A percentile compares a stretch with the other conserved stretches of the same genome.
These are phyloP conservation scores for Halophytophthora polymorphica DNA, from an alignment of 352 stramenopile genomes.

Conservation along the genomic window DNA sequence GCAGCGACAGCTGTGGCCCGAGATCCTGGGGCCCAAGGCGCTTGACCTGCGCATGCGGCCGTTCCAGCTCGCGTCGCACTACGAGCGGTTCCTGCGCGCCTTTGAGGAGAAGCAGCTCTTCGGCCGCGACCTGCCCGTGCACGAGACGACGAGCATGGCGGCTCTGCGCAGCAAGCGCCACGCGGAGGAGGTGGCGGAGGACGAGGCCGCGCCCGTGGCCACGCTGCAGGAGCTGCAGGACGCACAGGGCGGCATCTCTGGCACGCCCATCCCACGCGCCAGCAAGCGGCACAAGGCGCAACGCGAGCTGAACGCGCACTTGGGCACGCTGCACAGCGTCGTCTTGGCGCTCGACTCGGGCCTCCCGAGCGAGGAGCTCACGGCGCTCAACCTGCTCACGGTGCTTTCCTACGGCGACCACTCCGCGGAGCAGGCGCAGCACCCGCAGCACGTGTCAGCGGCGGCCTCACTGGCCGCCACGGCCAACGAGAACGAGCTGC, in stretches of 20 bases:
- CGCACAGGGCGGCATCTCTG: slow-evolving; percentile 49
- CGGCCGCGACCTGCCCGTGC: slow-evolving; percentile 43
- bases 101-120: slow-evolving; percentile 84
- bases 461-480: slow-evolving; percentile 11
- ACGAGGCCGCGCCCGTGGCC: slow-evolving; percentile 42
- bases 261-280: slow-evolving; percentile 55
- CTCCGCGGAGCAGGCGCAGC: slow-evolving; percentile 5
- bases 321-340: slow-evolving; percentile 64
- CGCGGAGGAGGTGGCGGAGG: slow-evolving; percentile 6
- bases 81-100: slow-evolving; percentile 45
- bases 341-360: slow-evolving; percentile 72
- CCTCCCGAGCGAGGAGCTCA: slow-evolving; percentile 46
- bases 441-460: slow-evolving; percentile 25
- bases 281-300: slow-evolving; percentile 72
- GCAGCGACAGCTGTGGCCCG: slow-evolving; percentile 49
- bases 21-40: slow-evolving; percentile 40
- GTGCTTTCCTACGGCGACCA: slow-evolving; percentile 58
- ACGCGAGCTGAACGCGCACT: slow-evolving; percentile 32
- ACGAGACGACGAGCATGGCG: slow-evolving; percentile 10
- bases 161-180: slow-evolving; percentile 29
- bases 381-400: slow-evolving; percentile 68
- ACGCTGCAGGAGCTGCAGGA: slow-evolving; percentile 63
- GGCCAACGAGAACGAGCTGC: slow-evolving; percentile 49
- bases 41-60: slow-evolving; percentile 58
- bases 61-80: slow-evolving; percentile 58